Conservation (phyloP, 352 stramenopile species). For the Pythium periplocum region DNA sequence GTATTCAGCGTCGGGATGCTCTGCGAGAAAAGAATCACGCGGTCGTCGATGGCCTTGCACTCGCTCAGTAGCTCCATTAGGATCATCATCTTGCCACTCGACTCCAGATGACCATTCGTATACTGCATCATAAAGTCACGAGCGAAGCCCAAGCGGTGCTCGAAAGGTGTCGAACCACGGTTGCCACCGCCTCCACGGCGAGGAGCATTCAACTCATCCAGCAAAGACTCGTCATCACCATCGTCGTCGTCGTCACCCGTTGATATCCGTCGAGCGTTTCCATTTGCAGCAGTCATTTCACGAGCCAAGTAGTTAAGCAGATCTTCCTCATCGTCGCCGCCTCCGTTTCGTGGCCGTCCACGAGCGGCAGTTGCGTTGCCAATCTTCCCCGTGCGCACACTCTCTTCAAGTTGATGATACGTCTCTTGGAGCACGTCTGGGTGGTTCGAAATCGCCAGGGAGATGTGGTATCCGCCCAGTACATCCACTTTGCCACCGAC, state of each 20-base stretch:
- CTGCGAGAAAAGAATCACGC: conserved; percentile 88
- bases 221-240: conserved; percentile 20
- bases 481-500: conserved; percentile 58
- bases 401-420: conserved; percentile 56
- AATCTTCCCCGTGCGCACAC: conserved; percentile 32
- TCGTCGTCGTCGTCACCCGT: conserved; percentile 30
- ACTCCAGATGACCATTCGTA: conserved; percentile 38
- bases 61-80: conserved; percentile 73
- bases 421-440: conserved; percentile 77
- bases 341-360: background rate
- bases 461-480: conserved; percentile 83
- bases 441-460: conserved; percentile 85
- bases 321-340: conserved; percentile 48
- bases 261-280: background rate
- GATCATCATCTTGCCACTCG: conserved; percentile 86
- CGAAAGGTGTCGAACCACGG: background rate
- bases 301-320: conserved; percentile 26
- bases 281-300: background rate
- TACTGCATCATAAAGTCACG: conserved; percentile 58
- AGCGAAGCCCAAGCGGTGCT: conserved; percentile 73
- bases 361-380: conserved; percentile 10
- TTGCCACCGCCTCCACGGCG: background rate
- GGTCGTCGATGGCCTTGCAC: conserved; percentile 68
- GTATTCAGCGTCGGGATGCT: conserved; percentile 84
- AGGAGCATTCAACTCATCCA: conserved; percentile 29